Evolutionary conservation across 148 eudicot genomes (phyloP).

Genomic region (Dysphania ambrosioides): DNA sequence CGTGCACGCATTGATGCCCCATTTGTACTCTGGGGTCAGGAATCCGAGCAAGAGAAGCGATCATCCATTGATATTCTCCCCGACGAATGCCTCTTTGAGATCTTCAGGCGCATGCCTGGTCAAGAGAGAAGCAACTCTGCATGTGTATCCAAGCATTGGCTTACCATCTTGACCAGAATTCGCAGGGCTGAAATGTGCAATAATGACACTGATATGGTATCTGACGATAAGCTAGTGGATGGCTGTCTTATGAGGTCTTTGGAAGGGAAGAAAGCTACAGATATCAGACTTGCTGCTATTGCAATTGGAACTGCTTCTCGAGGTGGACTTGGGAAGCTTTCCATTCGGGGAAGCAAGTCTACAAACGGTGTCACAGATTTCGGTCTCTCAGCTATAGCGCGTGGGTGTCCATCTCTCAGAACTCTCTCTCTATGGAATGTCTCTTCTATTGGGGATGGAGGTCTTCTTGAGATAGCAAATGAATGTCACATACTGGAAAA

Average conservation of each 20-base stretch:
- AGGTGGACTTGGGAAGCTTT: slow-evolving; percentile 92
- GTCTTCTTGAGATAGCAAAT: slow-evolving; percentile 65
- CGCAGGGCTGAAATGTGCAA: slow-evolving; percentile 47
- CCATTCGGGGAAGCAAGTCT: slow-evolving; percentile 60
- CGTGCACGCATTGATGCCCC: slow-evolving; percentile 51
- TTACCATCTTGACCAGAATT: slow-evolving; percentile 49
- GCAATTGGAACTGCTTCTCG: slow-evolving; percentile 74
- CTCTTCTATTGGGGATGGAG: slow-evolving; percentile 58
- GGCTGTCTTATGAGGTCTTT: slow-evolving; percentile 73
- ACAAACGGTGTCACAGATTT: slow-evolving; percentile 53
- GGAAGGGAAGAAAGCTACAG: slow-evolving; percentile 85
- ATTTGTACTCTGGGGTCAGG: slow-evolving; percentile 28
- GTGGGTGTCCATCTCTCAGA: slow-evolving; percentile 74
- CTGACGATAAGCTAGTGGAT: slow-evolving; percentile 40
- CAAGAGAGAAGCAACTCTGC: slow-evolving; percentile 68
- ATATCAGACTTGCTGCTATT: slow-evolving; percentile 75
- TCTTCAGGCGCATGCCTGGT: slow-evolving; percentile 73
- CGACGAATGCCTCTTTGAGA: slow-evolving; percentile 88
- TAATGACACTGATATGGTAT: slow-evolving; percentile 32
- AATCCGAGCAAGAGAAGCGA: slow-evolving; percentile 33
- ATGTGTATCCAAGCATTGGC: slow-evolving; percentile 94
- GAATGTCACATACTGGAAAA: slow-evolving; percentile 69
- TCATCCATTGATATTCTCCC: slow-evolving; percentile 75
- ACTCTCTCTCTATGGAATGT: slow-evolving; percentile 72
- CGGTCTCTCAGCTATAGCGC: slow-evolving; percentile 70